Percentiles rank a stretch among this genome's conserved stretches.
Conservation (phyloP, 2,329 filamentous ascomycete species). For the Epichloe brachyelytri region DNA sequence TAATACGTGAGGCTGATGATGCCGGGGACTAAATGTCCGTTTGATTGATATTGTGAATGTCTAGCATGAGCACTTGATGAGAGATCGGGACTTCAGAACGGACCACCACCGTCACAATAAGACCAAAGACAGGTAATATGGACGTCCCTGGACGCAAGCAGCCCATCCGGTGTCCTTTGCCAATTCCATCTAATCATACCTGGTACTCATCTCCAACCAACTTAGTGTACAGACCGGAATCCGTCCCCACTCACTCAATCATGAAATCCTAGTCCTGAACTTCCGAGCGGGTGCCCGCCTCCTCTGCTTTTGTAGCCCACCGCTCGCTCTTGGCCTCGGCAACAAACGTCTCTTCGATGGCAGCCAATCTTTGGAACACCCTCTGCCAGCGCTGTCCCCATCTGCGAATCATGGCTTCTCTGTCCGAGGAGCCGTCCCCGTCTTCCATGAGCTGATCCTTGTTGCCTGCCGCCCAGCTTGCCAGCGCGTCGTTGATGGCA, state of each 20-base stretch:
- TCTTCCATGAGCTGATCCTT: slow-evolving; percentile 66
- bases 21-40: too few species aligned
- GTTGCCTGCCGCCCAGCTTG: slow-evolving; percentile 57
- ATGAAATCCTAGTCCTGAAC: background rate
- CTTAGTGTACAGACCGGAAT: background rate
- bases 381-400: slow-evolving; percentile 84
- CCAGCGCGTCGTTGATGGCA: slow-evolving; percentile 65
- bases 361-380: slow-evolving; percentile 68
- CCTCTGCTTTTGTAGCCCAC: background rate
- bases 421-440: slow-evolving; percentile 43
- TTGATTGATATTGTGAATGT: too few species aligned
- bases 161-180: too few species aligned
- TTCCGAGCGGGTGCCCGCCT: background rate
- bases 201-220: background rate
- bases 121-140: too few species aligned
- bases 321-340: slow-evolving; percentile 17
- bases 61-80: too few species aligned
- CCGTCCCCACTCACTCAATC: background rate
- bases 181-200: background rate
- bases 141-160: too few species aligned
- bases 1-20: too few species aligned
- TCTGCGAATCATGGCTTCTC: slow-evolving; percentile 52
- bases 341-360: slow-evolving; percentile 67
- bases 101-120: too few species aligned
- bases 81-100: too few species aligned